These are phyloP conservation scores for Xylaria flabelliformis DNA, from an alignment of 495 filamentous ascomycete species.

Conservation along the genomic window DNA sequence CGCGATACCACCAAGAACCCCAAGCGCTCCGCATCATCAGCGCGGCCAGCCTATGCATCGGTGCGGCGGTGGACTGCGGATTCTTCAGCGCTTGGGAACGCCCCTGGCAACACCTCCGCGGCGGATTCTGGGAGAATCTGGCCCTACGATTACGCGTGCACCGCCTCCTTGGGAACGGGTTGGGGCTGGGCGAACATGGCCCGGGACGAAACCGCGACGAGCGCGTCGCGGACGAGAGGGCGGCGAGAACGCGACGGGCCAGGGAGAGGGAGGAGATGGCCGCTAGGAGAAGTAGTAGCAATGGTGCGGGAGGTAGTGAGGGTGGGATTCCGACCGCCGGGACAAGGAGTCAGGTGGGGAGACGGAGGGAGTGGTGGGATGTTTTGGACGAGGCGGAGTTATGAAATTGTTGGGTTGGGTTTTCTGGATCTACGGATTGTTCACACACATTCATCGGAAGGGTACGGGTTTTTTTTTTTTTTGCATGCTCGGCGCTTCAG, in stretches of 20 bases:
- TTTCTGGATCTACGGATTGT: background rate
- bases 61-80: constrained; percentile 70
- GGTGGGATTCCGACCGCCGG: constrained; percentile 14
- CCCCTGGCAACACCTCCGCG: constrained; percentile 69
- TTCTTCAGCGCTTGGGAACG: constrained; percentile 70
- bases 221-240: constrained; percentile 50
- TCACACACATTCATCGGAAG: background rate
- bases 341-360: constrained; percentile 29
- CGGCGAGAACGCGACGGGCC: constrained; percentile 50
- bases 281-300: background rate
- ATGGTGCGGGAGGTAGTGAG: background rate
- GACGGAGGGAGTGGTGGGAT: constrained; percentile 48
- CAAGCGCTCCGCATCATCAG: constrained; percentile 61
- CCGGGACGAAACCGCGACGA: constrained; percentile 53
- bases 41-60: constrained; percentile 61
- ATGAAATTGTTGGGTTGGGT: background rate
- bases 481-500: background rate
- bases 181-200: constrained; percentile 16
- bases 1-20: constrained; percentile 35
- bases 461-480: background rate
- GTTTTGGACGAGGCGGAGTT: constrained; percentile 35
- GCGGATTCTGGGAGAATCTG: constrained; percentile 49
- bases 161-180: constrained; percentile 23
- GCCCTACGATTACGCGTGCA: constrained; percentile 28
- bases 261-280: constrained; percentile 40